Evolutionary conservation across 305 asterid species (phyloP).

Genomic region (Fraxinus sp.): DNA sequence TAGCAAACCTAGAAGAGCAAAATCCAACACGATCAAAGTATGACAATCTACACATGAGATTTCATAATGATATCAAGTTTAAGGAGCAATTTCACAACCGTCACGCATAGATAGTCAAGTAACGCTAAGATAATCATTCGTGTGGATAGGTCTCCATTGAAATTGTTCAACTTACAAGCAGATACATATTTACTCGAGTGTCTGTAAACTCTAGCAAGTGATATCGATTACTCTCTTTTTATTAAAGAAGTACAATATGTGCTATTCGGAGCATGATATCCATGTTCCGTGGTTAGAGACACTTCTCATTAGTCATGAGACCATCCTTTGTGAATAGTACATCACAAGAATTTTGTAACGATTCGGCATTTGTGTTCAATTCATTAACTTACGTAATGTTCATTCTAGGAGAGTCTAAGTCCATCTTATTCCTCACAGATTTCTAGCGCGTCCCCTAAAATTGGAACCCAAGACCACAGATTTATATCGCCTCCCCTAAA

Average conservation of each 20-base stretch:
- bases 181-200: background rate
- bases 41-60: background rate
- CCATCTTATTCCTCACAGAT: too few species aligned
- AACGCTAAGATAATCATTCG: background rate
- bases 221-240: background rate
- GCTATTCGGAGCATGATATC: background rate
- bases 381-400: too few species aligned
- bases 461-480: too few species aligned
- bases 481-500: too few species aligned
- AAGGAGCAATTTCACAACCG: background rate
- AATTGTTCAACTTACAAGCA: background rate
- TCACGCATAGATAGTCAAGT: background rate
- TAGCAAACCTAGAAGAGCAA: background rate
- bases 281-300: background rate
- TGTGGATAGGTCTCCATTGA: background rate
- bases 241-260: background rate
- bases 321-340: background rate
- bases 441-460: too few species aligned
- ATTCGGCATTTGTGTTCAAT: too few species aligned
- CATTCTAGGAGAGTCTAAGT: too few species aligned
- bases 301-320: background rate
- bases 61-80: too few species aligned
- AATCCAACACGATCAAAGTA: background rate
- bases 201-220: background rate
- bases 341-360: background rate